These are phyloP conservation scores for Botrytis paeoniae DNA, from an alignment of 2,329 filamentous ascomycete genomes.

Conservation along the genomic window DNA sequence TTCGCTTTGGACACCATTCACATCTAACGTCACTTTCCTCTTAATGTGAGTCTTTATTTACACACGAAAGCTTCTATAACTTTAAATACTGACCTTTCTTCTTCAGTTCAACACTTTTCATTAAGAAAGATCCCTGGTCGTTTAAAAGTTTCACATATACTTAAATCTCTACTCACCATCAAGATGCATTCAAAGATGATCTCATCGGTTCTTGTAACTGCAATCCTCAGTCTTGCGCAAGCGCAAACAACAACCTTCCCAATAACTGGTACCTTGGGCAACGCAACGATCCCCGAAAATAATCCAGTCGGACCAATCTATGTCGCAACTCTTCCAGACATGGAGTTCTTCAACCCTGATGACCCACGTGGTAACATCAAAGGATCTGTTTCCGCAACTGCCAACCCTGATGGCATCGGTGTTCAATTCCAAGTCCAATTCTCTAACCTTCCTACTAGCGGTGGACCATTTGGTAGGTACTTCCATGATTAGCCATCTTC, in stretches of 20 bases:
- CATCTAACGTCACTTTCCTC: neutral
- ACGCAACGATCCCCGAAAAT: constrained; percentile 51
- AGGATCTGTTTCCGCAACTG: constrained; percentile 49
- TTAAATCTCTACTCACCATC: neutral
- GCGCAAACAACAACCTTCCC: constrained; percentile 29
- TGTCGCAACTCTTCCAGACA: constrained; percentile 51
- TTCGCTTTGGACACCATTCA: constrained; percentile 1
- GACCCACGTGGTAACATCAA: constrained; percentile 53
- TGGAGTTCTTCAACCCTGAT: constrained; percentile 45
- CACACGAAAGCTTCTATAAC: neutral
- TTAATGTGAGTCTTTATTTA: neutral
- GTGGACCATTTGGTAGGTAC: constrained; percentile 58
- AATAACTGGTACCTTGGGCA: constrained; percentile 40
- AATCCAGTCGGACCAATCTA: constrained; percentile 57
- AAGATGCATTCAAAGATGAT: constrained; percentile 18
- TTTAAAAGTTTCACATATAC: neutral
- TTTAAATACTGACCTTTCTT: neutral
- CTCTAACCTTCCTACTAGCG: constrained; percentile 54
- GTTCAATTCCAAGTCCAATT: constrained; percentile 55
- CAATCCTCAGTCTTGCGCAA: constrained; percentile 19
- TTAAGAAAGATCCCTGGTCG: neutral
- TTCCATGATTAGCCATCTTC: neutral
- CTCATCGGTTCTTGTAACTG: constrained; percentile 5
- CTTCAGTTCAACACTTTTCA: neutral
- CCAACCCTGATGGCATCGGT: constrained; percentile 50